Evolutionary conservation across 495 filamentous ascomycete genomes (phyloP).

Genomic region (Annulohypoxylon bovei): DNA sequence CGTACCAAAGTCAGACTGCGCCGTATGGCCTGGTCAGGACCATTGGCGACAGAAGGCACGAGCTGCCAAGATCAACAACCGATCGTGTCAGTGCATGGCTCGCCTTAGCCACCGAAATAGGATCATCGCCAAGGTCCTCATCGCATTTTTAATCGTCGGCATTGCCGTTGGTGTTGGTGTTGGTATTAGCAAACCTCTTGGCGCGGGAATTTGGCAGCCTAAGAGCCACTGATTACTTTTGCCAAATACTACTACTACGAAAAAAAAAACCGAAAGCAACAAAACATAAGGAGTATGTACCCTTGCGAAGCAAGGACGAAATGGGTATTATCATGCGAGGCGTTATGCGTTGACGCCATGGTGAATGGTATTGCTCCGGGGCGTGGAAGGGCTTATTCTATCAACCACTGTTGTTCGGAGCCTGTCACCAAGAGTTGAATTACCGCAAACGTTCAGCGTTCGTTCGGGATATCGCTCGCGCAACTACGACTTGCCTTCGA

Average conservation of each 20-base stretch:
- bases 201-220: slow-evolving; percentile 57
- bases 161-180: slow-evolving; percentile 59
- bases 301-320: neutral
- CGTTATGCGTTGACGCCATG: neutral
- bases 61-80: slow-evolving; percentile 56
- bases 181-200: slow-evolving; percentile 61
- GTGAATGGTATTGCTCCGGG: neutral
- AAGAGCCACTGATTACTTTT: slow-evolving; percentile 18
- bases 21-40: slow-evolving; percentile 61
- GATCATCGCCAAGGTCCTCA: slow-evolving; percentile 54
- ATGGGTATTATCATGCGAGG: neutral
- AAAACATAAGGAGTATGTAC: neutral
- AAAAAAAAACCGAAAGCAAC: too few species aligned
- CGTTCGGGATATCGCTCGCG: neutral
- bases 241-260: neutral
- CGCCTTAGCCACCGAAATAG: slow-evolving; percentile 58
- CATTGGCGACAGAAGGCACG: slow-evolving; percentile 61
- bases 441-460: neutral
- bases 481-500: slow-evolving; percentile 5
- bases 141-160: slow-evolving; percentile 56
- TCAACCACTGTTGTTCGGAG: neutral
- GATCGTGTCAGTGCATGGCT: slow-evolving; percentile 56
- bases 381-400: neutral
- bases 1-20: slow-evolving; percentile 52
- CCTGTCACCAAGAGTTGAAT: neutral